These are phyloP conservation scores for Hericium coralloides DNA, from an alignment of 768 basidiomycete species.

Conservation along the genomic window DNA sequence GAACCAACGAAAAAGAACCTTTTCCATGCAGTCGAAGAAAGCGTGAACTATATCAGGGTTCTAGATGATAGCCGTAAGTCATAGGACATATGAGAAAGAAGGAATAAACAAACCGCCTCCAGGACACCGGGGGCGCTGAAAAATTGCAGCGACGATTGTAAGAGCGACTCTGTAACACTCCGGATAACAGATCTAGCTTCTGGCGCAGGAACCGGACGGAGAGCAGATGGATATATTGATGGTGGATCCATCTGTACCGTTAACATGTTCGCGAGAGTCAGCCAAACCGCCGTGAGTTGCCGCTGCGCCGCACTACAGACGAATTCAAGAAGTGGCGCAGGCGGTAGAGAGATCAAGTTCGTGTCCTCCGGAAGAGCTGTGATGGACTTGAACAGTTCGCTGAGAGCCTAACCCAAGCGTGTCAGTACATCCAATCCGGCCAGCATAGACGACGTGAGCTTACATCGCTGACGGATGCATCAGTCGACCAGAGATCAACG, in stretches of 20 bases:
- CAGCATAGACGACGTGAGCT: constrained; percentile 20
- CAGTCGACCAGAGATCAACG: constrained; percentile 71
- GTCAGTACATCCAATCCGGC: background rate
- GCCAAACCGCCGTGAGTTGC: constrained; percentile 76
- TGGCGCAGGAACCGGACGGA: constrained; percentile 43
- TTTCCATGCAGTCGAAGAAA: constrained; percentile 79
- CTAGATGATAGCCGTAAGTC: constrained; percentile 27
- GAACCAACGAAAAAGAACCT: constrained; percentile 33
- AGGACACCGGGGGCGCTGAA: constrained; percentile 55
- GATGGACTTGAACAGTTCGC: constrained; percentile 79
- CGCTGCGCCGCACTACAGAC: constrained; percentile 65
- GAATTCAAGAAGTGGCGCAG: constrained; percentile 73
- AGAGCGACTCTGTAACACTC: constrained; percentile 43
- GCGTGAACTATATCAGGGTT: constrained; percentile 89
- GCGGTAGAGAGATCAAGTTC: constrained; percentile 73
- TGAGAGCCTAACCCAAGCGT: constrained; percentile 45
- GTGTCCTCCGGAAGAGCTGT: constrained; percentile 70
- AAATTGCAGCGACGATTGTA: constrained; percentile 46
- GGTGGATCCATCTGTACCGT: constrained; percentile 79
- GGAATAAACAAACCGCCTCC: constrained; percentile 43
- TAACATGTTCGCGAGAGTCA: constrained; percentile 73
- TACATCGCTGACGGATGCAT: constrained; percentile 71
- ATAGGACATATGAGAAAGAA: background rate
- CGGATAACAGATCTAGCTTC: constrained; percentile 52
- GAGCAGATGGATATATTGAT: constrained; percentile 30